Evolutionary conservation across 768 basidiomycete genomes (phyloP).

Genomic region (Clitopilus passeckerianus): DNA sequence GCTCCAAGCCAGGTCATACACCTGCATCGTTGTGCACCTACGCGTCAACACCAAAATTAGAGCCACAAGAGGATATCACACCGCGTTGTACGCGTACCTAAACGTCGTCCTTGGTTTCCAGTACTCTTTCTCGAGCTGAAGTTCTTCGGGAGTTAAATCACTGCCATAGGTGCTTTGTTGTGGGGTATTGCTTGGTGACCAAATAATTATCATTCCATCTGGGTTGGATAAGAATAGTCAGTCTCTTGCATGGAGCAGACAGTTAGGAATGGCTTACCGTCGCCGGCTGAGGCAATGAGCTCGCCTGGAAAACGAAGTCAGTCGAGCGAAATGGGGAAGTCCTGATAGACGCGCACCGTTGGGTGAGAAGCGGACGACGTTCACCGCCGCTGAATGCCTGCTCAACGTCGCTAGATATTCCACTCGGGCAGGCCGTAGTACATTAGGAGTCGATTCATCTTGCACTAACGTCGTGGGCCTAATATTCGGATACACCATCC

Average conservation of each 20-base stretch:
- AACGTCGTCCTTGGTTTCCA: slow-evolving; percentile 91
- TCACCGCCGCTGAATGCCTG: slow-evolving; percentile 92
- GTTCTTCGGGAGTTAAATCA: slow-evolving; percentile 71
- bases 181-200: slow-evolving; percentile 79
- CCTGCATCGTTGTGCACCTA: slow-evolving; percentile 91
- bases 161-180: slow-evolving; percentile 76
- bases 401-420: slow-evolving; percentile 94
- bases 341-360: slow-evolving; percentile 54
- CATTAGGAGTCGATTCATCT: slow-evolving; percentile 25
- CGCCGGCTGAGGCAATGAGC: slow-evolving; percentile 92
- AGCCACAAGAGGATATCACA: background rate
- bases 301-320: slow-evolving; percentile 52
- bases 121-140: slow-evolving; percentile 88
- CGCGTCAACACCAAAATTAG: background rate
- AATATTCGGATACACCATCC: slow-evolving; percentile 94
- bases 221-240: slow-evolving; percentile 8
- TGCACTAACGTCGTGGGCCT: slow-evolving; percentile 55
- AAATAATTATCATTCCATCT: slow-evolving; percentile 98
- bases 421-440: slow-evolving; percentile 65
- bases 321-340: background rate
- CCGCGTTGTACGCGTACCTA: slow-evolving; percentile 42
- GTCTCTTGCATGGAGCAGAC: slow-evolving; percentile 6
- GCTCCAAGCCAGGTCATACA: slow-evolving; percentile 98
- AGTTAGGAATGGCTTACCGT: slow-evolving; percentile 57
- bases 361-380: slow-evolving; percentile 94